Conservation (phyloP, 768 basidiomycete genomes). For the Clavulina sp. region DNA sequence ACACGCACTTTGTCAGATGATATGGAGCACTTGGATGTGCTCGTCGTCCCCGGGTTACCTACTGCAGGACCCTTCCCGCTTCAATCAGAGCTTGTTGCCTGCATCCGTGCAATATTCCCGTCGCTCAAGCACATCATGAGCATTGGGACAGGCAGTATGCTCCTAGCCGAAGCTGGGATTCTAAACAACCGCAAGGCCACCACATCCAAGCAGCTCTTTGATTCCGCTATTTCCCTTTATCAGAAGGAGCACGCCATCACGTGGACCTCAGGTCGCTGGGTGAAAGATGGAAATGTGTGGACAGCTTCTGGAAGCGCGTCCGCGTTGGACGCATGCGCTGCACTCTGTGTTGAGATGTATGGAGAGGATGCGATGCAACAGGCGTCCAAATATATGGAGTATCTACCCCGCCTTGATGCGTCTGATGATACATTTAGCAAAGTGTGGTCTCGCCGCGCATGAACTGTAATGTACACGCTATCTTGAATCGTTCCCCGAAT, state of each 20-base stretch:
- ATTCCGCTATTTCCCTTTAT: conserved; percentile 13
- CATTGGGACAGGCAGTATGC: conserved; percentile 25
- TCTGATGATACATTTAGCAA: too few relatives aligned
- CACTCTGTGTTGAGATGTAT: not conserved
- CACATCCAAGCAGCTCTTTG: conserved; percentile 26
- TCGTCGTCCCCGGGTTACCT: not conserved
- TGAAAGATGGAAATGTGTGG: conserved; percentile 32
- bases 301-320: conserved; percentile 31
- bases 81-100: not conserved
- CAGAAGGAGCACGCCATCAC: too few relatives aligned
- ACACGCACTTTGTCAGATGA: not conserved
- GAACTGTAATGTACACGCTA: too few relatives aligned
- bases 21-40: not conserved
- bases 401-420: too few relatives aligned
- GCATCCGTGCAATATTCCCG: not conserved
- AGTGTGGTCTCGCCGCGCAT: too few relatives aligned
- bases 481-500: too few relatives aligned
- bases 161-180: conserved; percentile 25
- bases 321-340: conserved; percentile 14
- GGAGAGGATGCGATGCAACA: not conserved
- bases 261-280: conserved; percentile 32
- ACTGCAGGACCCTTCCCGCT: not conserved
- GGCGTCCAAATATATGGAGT: too few relatives aligned
- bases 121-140: conserved; percentile 23
- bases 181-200: conserved; percentile 29